A percentile compares a stretch with the other conserved stretches of the same genome.
Conservation (phyloP, 345 rosid genomes). For the Isatis tinctoria region DNA sequence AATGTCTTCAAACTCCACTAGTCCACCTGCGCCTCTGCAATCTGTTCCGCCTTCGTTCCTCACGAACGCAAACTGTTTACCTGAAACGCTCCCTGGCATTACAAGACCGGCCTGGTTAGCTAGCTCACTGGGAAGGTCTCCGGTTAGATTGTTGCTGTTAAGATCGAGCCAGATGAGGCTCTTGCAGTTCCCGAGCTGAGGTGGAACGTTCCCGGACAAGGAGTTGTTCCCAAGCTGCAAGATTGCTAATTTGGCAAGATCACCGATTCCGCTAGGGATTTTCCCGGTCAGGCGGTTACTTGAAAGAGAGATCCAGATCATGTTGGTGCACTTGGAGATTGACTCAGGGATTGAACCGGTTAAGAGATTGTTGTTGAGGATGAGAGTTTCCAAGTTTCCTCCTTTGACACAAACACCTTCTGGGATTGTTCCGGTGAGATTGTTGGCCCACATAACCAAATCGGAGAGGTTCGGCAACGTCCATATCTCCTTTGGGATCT, state of each 20-base stretch:
- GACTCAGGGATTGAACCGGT: slow-evolving; percentile 71
- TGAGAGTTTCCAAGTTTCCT: slow-evolving; percentile 75
- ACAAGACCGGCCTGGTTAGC: slow-evolving; percentile 70
- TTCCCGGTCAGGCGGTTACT: slow-evolving; percentile 66
- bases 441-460: slow-evolving; percentile 94
- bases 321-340: slow-evolving; percentile 62
- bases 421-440: slow-evolving; percentile 78
- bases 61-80: slow-evolving; percentile 89
- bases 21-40: slow-evolving; percentile 97
- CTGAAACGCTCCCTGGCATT: slow-evolving; percentile 77
- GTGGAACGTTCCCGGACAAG: slow-evolving; percentile 66
- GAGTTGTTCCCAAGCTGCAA: slow-evolving; percentile 91
- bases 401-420: slow-evolving; percentile 64
- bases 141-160: slow-evolving; percentile 71
- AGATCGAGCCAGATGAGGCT: slow-evolving; percentile 95
- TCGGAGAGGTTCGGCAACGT: slow-evolving; percentile 63
- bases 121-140: slow-evolving; percentile 58
- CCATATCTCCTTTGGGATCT: slow-evolving; percentile 71
- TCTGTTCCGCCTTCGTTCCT: slow-evolving; percentile 96
- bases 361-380: slow-evolving; percentile 82
- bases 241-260: slow-evolving; percentile 62
- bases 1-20: slow-evolving; percentile 85
- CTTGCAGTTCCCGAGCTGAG: slow-evolving; percentile 64
- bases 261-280: slow-evolving; percentile 66
- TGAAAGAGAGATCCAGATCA: slow-evolving; percentile 93